A percentile compares a stretch with the other conserved stretches of the same genome.
These are phyloP conservation scores for Kwoniella bestiolae DNA, from an alignment of 768 basidiomycete species.

Conservation along the genomic window DNA sequence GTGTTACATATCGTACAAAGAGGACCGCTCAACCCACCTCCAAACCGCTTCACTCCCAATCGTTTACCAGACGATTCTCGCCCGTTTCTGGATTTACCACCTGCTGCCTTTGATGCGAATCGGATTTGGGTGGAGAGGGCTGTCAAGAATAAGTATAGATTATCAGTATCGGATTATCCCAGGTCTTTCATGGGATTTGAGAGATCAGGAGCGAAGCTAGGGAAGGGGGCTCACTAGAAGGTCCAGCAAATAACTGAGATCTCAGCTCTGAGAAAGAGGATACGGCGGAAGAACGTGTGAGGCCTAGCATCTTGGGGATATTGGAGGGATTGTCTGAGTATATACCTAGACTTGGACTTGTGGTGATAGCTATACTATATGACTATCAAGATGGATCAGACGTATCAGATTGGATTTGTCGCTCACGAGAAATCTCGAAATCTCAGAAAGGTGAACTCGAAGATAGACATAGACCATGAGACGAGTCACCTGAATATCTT, in stretches of 20 bases:
- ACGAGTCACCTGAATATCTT: conserved; percentile 22
- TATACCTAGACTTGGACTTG: too few relatives aligned
- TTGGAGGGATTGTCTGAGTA: too few relatives aligned
- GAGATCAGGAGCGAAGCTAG: neutral
- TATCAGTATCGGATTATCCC: too few relatives aligned
- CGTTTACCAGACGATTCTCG: conserved; percentile 91
- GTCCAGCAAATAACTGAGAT: conserved; percentile 43
- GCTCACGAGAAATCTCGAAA: neutral
- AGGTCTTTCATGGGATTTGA: too few relatives aligned
- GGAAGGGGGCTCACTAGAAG: conserved; percentile 37
- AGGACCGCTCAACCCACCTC: conserved; percentile 67
- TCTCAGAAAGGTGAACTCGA: neutral
- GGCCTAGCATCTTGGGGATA: conserved; percentile 2
- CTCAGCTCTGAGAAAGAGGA: conserved; percentile 26
- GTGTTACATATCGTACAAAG: neutral
- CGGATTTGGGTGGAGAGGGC: conserved; percentile 61
- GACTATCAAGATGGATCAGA: too few relatives aligned
- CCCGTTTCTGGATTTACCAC: conserved; percentile 90
- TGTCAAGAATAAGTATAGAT: conserved; percentile 1
- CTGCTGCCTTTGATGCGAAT: conserved; percentile 94
- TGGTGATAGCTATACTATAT: too few relatives aligned
- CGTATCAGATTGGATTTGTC: too few relatives aligned
- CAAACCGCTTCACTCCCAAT: conserved; percentile 93
- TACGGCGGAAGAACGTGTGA: neutral
- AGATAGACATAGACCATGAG: neutral